Conservation (phyloP, 2,329 filamentous ascomycete species). For the Fusarium graminum region DNA sequence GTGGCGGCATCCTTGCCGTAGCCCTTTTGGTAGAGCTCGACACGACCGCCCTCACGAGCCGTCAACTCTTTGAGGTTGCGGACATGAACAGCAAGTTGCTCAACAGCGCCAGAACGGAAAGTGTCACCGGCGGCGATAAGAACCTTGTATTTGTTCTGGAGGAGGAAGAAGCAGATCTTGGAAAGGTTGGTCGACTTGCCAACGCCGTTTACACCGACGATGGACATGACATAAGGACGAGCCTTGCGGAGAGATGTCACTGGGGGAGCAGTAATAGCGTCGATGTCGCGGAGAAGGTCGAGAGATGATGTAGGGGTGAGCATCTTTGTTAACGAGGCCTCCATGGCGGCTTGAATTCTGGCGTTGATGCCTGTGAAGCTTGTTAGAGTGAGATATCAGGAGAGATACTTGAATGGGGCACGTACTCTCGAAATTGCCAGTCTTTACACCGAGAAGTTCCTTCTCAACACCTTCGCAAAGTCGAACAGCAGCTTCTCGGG, state of each 20-base stretch:
- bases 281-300: constrained; percentile 93
- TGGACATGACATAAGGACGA: constrained; percentile 96
- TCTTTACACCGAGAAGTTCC: constrained; percentile 91
- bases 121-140: constrained; percentile 96
- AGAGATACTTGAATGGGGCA: constrained; percentile 2
- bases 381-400: constrained; percentile 24
- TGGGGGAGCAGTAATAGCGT: constrained; percentile 77
- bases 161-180: constrained; percentile 97
- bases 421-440: constrained; percentile 84
- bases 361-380: constrained; percentile 74
- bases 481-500: constrained; percentile 90
- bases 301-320: constrained; percentile 95
- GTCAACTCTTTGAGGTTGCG: constrained; percentile 92
- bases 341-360: constrained; percentile 87
- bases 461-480: constrained; percentile 92
- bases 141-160: constrained; percentile 97
- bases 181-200: constrained; percentile 98
- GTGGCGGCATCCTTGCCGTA: constrained; percentile 98
- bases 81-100: constrained; percentile 95
- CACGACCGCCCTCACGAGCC: constrained; percentile 82
- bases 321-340: constrained; percentile 92
- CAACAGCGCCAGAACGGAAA: constrained; percentile 95
- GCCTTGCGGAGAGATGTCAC: constrained; percentile 71
- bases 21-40: constrained; percentile 95
- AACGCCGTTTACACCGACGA: constrained; percentile 97